Conservation (phyloP, 768 basidiomycete genomes). For the Lentinula edodes region DNA sequence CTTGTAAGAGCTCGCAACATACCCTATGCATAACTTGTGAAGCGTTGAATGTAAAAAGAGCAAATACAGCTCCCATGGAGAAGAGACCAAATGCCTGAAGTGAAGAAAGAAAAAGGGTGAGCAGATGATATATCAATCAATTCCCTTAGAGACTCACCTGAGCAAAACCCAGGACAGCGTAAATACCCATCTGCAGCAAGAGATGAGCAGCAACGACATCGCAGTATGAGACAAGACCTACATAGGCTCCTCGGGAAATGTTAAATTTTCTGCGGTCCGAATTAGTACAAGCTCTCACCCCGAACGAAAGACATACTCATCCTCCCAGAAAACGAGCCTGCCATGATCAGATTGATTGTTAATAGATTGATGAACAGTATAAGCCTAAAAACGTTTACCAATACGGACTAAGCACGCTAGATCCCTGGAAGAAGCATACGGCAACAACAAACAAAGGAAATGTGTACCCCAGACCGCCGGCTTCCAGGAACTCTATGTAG, state of each 20-base stretch:
- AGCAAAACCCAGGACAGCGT: slow-evolving; percentile 18
- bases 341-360: slow-evolving; percentile 58
- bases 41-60: slow-evolving; percentile 8
- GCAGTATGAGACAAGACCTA: too few relatives aligned
- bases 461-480: slow-evolving; percentile 34
- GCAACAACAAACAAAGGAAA: slow-evolving; percentile 25
- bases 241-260: too few relatives aligned
- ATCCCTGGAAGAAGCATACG: too few relatives aligned
- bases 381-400: too few relatives aligned
- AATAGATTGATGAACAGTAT: slow-evolving; percentile 22
- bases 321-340: too few relatives aligned
- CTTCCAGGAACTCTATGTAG: slow-evolving; percentile 46
- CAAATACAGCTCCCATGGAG: slow-evolving; percentile 22
- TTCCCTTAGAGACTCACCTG: too few relatives aligned
- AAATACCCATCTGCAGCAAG: slow-evolving; percentile 64
- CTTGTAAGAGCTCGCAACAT: slow-evolving; percentile 23
- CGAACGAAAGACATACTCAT: too few relatives aligned
- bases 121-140: too few relatives aligned
- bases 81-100: slow-evolving; percentile 30
- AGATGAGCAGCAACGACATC: slow-evolving; percentile 20
- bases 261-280: slow-evolving; percentile 47
- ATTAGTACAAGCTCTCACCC: slow-evolving; percentile 27
- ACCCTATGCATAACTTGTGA: too few relatives aligned
- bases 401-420: too few relatives aligned
- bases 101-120: too few relatives aligned